Percentiles rank a stretch among this genome's conserved stretches.
Evolutionary conservation across 1,139 yeast genomes (phyloP).

Genomic region (Pichia sp.): DNA sequence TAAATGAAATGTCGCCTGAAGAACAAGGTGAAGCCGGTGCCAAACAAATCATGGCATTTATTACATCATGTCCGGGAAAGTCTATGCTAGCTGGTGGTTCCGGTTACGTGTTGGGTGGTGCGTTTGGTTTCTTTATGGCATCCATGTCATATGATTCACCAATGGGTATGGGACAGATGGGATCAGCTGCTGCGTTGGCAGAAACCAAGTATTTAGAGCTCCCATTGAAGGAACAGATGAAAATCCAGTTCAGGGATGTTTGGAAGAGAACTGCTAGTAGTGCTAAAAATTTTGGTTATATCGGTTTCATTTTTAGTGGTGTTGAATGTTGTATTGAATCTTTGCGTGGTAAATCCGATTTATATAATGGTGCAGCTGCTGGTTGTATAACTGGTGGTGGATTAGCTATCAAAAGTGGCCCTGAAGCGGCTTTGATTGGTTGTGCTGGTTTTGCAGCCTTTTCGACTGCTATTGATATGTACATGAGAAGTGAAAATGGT

Average conservation of each 20-base stretch:
- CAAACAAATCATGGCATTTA: conserved; percentile 67
- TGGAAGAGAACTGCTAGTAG: conserved; percentile 76
- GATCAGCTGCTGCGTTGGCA: conserved; percentile 18
- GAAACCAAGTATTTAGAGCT: conserved; percentile 50
- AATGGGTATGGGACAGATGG: conserved; percentile 38
- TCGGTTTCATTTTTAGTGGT: conserved; percentile 90
- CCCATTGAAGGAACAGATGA: conserved; percentile 91
- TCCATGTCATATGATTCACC: conserved; percentile 82
- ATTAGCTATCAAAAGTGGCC: conserved; percentile 85
- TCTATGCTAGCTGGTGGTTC: conserved; percentile 87
- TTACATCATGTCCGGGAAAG: conserved; percentile 95
- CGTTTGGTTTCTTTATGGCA: conserved; percentile 95
- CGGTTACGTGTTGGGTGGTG: conserved; percentile 93
- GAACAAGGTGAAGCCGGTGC: conserved; percentile 95
- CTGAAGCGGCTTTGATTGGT: conserved; percentile 84
- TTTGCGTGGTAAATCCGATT: conserved; percentile 84
- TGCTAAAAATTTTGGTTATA: conserved; percentile 92
- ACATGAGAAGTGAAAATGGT: conserved; percentile 78
- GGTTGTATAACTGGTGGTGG: conserved; percentile 96
- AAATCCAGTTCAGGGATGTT: conserved; percentile 86
- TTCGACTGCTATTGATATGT: conserved; percentile 86
- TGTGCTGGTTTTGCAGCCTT: conserved; percentile 98
- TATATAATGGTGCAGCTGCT: conserved; percentile 85
- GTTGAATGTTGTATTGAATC: conserved; percentile 89
- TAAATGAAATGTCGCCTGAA: conserved; percentile 74